Evolutionary conservation across 257 asterid genomes (phyloP), one percentile per base, ranked within the genome.

Genomic region (Rubia yunnanensis): DNA sequence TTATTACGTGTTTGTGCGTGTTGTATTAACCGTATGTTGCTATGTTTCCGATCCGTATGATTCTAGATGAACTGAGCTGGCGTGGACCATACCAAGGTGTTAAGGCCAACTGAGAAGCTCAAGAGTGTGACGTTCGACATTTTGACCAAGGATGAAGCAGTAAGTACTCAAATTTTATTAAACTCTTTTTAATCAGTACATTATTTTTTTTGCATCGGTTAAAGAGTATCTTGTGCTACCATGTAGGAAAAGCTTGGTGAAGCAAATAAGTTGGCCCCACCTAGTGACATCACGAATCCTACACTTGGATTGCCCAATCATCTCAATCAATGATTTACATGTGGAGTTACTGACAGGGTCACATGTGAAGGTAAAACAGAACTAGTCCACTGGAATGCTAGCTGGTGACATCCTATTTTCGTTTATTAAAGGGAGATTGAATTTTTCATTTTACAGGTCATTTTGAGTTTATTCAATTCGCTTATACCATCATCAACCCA

Each of bases 281-380:
- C 70, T 35, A 78, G 82, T 67, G 96, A 94, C 74, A 96, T 94
- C 69, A 85, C 95, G 15, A 92, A 83, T 85, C 92, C 96, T 54
- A 85, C 96, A 11, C 66, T 90, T 32, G 98, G 96, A 59, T 73
- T 90, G 50, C 97, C 98, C 5, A 79, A 87, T 69, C 62, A 44
- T 32, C 74, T 76, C 59, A 65, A 73, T 15, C 86, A 90, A 60
- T 94, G 99, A 68, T 44, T 32, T 24, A 88, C 97, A 41, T 94
- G 99, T 72, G 97, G 97, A 32, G 88, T 92, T 20, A 82, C 72
- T 72, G 71, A 57, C 64, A 27, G 78, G 60, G 88, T 66, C 75
- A 86, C 78, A 36, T 90, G 96, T 78, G 99, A 94, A 88, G 99
- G 99, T 94, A 74, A 54, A n/a, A 53, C 36, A 32, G 61, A 72